Conservation (phyloP, 306 rosid genomes). For the Vigna hirtella region DNA sequence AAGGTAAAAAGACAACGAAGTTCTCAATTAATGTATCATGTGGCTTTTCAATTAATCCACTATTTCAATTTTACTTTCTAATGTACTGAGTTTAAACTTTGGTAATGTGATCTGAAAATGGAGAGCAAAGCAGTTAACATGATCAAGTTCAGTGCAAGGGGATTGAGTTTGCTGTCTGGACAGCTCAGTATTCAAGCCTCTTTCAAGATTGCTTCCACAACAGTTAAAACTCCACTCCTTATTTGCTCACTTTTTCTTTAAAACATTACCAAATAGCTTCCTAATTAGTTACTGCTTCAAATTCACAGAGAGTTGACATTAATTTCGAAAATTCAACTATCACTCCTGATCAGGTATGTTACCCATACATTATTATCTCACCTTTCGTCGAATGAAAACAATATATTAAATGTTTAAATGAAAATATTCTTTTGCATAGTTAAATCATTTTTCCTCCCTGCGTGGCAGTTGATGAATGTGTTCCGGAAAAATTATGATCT, state of each 20-base stretch:
- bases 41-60: not conserved
- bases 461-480: slow-evolving; percentile 72
- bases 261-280: slow-evolving; percentile 12
- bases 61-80: not conserved
- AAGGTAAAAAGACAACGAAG: slow-evolving; percentile 57
- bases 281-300: slow-evolving; percentile 36
- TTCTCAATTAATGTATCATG: slow-evolving; percentile 19
- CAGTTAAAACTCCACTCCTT: slow-evolving; percentile 58
- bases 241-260: slow-evolving; percentile 29
- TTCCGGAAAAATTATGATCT: slow-evolving; percentile 79
- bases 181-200: slow-evolving; percentile 76
- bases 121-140: slow-evolving; percentile 91
- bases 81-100: slow-evolving; percentile 39
- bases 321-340: slow-evolving; percentile 66
- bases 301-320: slow-evolving; percentile 74
- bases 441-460: slow-evolving; percentile 33
- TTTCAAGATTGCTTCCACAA: slow-evolving; percentile 74
- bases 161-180: slow-evolving; percentile 72
- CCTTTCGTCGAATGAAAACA: not conserved
- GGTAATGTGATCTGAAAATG: slow-evolving; percentile 51
- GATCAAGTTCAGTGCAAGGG: slow-evolving; percentile 75
- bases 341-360: slow-evolving; percentile 78
- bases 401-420: not conserved
- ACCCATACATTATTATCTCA: not conserved
- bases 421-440: not conserved